phyloP scores from a whole-genome alignment of 164 flowering plant genomes.

The Annona squamosa region DNA sequence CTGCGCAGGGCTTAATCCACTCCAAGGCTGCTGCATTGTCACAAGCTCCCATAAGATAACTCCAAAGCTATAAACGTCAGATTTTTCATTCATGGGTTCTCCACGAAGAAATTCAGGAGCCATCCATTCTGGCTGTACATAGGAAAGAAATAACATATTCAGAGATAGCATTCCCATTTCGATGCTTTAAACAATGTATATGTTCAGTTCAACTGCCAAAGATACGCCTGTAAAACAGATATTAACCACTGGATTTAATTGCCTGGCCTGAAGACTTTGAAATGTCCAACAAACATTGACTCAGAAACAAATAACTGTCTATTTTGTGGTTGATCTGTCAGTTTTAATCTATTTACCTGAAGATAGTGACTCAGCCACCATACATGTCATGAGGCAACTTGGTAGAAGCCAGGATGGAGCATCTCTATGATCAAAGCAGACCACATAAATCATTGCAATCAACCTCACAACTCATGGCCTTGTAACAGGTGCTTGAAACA shows the following conservation, averaged over 20 bases:
- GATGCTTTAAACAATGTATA: conserved; percentile 10
- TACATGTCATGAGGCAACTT: neutral
- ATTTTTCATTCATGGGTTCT: conserved; percentile 87
- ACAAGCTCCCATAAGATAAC: conserved; percentile 94
- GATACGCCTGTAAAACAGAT: conserved; percentile 3
- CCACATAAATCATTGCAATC: no score
- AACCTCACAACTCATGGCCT: neutral
- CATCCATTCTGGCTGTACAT: conserved; percentile 98
- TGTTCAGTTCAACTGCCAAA: conserved; percentile 23
- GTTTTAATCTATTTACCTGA: no score
- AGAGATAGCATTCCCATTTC: neutral
- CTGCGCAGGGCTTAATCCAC: conserved; percentile 86
- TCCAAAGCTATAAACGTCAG: conserved; percentile 97
- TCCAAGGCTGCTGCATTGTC: conserved; percentile 95
- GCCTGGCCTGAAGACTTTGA: neutral
- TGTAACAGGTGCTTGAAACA: neutral
- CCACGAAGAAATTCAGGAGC: conserved; percentile 98
- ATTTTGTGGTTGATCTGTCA: neutral
- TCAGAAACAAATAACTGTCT: neutral
- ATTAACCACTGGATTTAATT: neutral
- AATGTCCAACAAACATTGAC: neutral
- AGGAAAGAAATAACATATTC: conserved; percentile 14
- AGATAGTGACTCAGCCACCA: neutral
- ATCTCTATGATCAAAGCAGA: no score
- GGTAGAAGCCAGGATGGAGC: neutral